Evolutionary conservation across 176 grass and related monocot species (phyloP).

Genomic region (Coix lacrymajobi): DNA sequence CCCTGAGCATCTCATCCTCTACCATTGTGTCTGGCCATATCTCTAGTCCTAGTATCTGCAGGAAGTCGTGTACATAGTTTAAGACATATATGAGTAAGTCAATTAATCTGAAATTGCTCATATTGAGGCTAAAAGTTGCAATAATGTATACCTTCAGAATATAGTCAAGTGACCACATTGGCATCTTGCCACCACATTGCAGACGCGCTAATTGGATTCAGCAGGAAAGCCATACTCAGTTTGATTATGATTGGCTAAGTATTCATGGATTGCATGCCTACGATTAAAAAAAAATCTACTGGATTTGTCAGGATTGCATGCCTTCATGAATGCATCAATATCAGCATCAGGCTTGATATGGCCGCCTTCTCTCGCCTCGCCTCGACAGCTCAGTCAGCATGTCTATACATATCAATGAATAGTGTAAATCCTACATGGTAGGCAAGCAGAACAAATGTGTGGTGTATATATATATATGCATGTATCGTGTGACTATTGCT

Average conservation of each 20-base stretch:
- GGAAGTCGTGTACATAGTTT: background rate
- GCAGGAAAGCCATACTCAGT: background rate
- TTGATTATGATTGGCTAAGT: background rate
- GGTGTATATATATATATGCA: no score
- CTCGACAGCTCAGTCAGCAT: constrained; percentile 69
- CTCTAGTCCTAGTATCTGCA: background rate
- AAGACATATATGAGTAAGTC: background rate
- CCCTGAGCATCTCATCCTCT: constrained; percentile 79
- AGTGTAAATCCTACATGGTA: no score
- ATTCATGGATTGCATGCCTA: background rate
- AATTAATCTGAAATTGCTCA: background rate
- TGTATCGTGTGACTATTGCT: constrained; percentile 40
- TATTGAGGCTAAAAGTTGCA: background rate
- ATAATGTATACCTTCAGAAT: constrained; percentile 53
- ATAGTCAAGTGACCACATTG: constrained; percentile 56
- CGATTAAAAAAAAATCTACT: background rate
- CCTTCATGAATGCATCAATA: background rate
- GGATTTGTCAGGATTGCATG: background rate
- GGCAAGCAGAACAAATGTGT: no score
- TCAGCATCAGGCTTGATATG: background rate
- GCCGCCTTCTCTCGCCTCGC: constrained; percentile 19
- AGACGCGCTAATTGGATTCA: constrained; percentile 36
- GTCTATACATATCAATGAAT: no score
- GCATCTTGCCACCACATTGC: constrained; percentile 53
- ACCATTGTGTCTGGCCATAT: constrained; percentile 49